Base-by-base conservation (phyloP, 2,329 filamentous ascomycete genomes). In the Raffaelea albimanens region DNA sequence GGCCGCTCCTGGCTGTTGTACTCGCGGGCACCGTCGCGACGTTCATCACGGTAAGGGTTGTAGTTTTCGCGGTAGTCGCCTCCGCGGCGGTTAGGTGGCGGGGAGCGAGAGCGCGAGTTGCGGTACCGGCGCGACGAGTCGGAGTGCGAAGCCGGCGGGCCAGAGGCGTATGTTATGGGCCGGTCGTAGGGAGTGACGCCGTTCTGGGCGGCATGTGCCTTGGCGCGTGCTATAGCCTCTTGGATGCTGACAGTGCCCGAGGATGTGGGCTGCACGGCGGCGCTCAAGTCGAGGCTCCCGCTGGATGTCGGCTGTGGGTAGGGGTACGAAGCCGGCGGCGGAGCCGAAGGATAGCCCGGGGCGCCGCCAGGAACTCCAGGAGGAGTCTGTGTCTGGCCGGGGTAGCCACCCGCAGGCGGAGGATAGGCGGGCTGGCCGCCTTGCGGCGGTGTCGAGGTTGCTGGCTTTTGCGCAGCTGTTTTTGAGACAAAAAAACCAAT, bases 161-260 rank as follows among this genome's bases (percentile, higher is more conserved):
- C 51, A 53, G 58, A 65, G 62, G 50, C 63, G 56, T 74, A 76
- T 45, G 66, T 66, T 47, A 66, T 64, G 38, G 73, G 72, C 45
- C 78, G 71, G 44, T 83, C 79, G 61, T 82, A 83, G 16, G 75
- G 71, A 34, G 75, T 68, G 31, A 88, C 71, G 51, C 86, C 87
- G 60, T 87, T 86, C 62, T 91, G 83, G 25, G 85, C 81, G 38
- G 88, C 87, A 63, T 86, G 87, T 39, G 83, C 85, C 62, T 86
- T 85, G 42, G 87, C 88, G 62, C 89, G 87, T 36, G 88, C 86
- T 57, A 95, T 83, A 43, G 87, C 85, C 63, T 94, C 87, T 50
- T 84, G 78, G 54, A 95, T 83, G 64, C 83, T 91, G 57, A 94
- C 83, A 19, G 84, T 87, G 50, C 88, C 88, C 25, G 85, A 86